Evolutionary conservation across 768 basidiomycete genomes (phyloP).

Genomic region (Artomyces pyxidatus): DNA sequence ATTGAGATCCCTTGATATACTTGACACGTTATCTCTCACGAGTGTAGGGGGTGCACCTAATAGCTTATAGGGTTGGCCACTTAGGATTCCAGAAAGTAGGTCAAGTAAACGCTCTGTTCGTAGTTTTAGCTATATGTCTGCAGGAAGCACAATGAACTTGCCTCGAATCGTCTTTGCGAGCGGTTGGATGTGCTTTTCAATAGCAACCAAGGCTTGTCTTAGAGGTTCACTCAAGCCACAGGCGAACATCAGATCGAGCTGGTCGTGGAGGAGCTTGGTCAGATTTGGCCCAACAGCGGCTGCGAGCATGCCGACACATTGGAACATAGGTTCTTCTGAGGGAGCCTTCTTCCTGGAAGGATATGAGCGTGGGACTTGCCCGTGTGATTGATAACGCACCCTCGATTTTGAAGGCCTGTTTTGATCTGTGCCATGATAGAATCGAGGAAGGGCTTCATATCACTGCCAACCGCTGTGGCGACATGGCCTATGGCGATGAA

Average conservation of each 20-base stretch:
- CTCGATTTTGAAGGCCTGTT: constrained; percentile 76
- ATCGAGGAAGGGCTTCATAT: constrained; percentile 95
- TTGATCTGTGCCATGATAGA: constrained; percentile 86
- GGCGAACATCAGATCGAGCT: constrained; percentile 93
- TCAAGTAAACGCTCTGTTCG: constrained; percentile 85
- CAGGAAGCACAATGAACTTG: constrained; percentile 20
- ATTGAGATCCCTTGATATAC: constrained; percentile 43
- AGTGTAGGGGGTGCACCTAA: constrained; percentile 74
- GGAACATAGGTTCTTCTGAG: constrained; percentile 91
- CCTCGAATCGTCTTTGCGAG: constrained; percentile 90
- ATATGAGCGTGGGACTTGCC: neutral
- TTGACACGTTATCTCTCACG: constrained; percentile 42
- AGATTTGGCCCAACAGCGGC: constrained; percentile 92
- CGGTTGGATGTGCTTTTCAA: constrained; percentile 83
- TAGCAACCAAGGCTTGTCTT: constrained; percentile 73
- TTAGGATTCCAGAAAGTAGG: constrained; percentile 69
- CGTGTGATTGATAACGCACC: constrained; percentile 40
- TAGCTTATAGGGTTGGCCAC: constrained; percentile 79
- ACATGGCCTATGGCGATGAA: constrained; percentile 97
- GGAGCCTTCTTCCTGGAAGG: constrained; percentile 73
- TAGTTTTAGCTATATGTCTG: neutral
- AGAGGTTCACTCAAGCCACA: constrained; percentile 90
- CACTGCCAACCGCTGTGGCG: constrained; percentile 82
- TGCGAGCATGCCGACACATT: constrained; percentile 95
- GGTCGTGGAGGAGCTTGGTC: constrained; percentile 92